Evolutionary conservation across 495 filamentous ascomycete species (phyloP), one percentile per base, ranked within the genome.

Genomic region (Rhypophila decipiens): DNA sequence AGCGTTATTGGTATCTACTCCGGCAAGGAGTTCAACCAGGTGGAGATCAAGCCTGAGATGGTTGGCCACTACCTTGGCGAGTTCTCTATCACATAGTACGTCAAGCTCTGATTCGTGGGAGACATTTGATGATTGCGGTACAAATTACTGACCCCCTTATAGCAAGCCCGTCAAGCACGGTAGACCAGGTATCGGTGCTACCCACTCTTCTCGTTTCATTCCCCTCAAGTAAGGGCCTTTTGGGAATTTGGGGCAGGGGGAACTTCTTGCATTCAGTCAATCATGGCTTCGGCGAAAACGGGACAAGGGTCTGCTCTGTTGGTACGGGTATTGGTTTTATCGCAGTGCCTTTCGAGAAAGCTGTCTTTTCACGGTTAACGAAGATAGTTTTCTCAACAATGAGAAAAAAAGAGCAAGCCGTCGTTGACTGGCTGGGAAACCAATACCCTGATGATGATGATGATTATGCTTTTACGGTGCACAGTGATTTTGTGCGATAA

Each of bases 81-180:
- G 77, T 98, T 98, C 80, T 95, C 88, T 53, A 98, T 98, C 75
- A 88, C 88, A 75, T 98, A 98, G 90, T 96, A 85, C 63, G 90
- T 89, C 37, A 29, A 38, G 21, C 33, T 24, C 31, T 34, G 13
- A 10, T 22, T 22, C 9, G 3, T 10, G 18, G 10, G 48, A 19
- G 7, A 11, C 12, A 8, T 11, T 4, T 24, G 4, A 24, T 3
- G 42, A 7, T 9, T 50, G 8, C 17, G 22, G 19, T 50, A 39
- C 44, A 62, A 31, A 59, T 8, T 33, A 15, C 68, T 68, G 52
- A 68, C 59, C 66, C 73, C 71, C 49, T 50, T 50, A 67, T 64
- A 96, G 90, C 85, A 94, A 93, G 77, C 93, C 93, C 59, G 93
- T 98, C 80, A 98, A 97, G 87, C 93, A 98, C 84, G 93, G 93